These are phyloP conservation scores for Babesia gibsoni DNA, from an alignment of 169 alveolate species.

Conservation along the genomic window DNA sequence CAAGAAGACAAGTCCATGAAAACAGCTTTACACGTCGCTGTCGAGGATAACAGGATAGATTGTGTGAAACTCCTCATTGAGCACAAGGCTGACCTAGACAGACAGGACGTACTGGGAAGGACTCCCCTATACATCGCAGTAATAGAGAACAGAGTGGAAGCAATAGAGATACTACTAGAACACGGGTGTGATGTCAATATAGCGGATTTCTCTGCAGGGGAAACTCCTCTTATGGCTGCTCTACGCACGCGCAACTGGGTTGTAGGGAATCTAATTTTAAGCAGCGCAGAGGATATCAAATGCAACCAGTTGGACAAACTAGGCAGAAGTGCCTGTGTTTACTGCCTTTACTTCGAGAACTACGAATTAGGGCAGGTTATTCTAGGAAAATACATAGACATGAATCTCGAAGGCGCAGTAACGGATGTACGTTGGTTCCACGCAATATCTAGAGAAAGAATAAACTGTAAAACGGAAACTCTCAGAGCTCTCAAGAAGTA, in stretches of 20 bases:
- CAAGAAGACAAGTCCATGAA: conserved; percentile 48
- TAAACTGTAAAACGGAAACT: neutral
- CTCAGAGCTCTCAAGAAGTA: neutral
- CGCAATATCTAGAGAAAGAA: neutral
- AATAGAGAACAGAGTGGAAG: conserved; percentile 65
- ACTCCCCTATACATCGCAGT: conserved; percentile 75
- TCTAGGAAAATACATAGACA: neutral
- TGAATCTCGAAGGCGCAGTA: neutral
- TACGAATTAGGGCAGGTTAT: neutral
- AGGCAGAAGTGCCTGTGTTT: conserved; percentile 21
- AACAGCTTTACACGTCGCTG: conserved; percentile 78
- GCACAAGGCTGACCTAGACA: conserved; percentile 65
- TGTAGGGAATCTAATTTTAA: conserved; percentile 69
- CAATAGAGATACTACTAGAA: conserved; percentile 46
- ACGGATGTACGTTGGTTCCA: conserved; percentile 20
- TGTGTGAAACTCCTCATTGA: conserved; percentile 62
- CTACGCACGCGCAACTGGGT: conserved; percentile 79
- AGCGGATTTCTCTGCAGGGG: conserved; percentile 75
- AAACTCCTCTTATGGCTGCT: conserved; percentile 82
- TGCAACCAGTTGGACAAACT: conserved; percentile 1
- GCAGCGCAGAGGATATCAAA: neutral
- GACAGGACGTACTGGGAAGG: conserved; percentile 64
- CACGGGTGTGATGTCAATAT: conserved; percentile 59
- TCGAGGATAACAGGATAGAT: conserved; percentile 78
- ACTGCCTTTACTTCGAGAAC: conserved; percentile 16